Conservation (phyloP, 345 rosid species). For the Citrus sp. region DNA sequence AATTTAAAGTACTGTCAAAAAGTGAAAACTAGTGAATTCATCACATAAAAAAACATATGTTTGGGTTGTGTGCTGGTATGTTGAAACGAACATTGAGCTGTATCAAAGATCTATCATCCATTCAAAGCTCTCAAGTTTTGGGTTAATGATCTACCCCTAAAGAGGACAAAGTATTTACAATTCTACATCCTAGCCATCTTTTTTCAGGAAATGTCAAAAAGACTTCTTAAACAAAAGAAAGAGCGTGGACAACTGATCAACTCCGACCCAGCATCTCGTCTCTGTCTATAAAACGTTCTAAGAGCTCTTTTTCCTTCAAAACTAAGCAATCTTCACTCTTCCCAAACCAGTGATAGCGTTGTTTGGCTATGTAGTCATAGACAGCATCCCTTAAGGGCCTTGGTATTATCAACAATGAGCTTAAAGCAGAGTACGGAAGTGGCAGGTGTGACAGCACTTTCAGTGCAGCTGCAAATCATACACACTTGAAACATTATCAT, state of each 20-base stretch:
- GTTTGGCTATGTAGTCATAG: slow-evolving; percentile 71
- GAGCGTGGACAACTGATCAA: not conserved
- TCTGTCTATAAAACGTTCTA: slow-evolving; percentile 76
- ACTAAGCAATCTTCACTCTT: slow-evolving; percentile 69
- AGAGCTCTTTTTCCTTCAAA: slow-evolving; percentile 58
- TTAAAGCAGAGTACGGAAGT: slow-evolving; percentile 69
- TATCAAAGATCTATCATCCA: not conserved
- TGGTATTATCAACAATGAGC: slow-evolving; percentile 53
- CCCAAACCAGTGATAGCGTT: slow-evolving; percentile 77
- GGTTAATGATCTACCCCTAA: not conserved
- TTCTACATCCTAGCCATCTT: not conserved
- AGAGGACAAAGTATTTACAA: not conserved
- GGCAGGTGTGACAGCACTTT: slow-evolving; percentile 73
- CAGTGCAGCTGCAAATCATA: slow-evolving; percentile 65
- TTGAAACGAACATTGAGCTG: no score
- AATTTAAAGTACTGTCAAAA: no score
- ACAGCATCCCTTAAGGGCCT: slow-evolving; percentile 67
- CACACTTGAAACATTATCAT: not conserved
- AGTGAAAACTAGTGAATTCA: no score
- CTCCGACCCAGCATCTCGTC: slow-evolving; percentile 53
- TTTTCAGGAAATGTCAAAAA: not conserved
- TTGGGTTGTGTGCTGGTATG: no score
- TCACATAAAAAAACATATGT: no score
- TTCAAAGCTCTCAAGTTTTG: not conserved
- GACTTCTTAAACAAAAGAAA: not conserved